Percentiles rank a stretch among this genome's conserved stretches.
These are phyloP conservation scores for Lachancea dasiensis DNA, from an alignment of 805 yeast genomes.

Conservation along the genomic window DNA sequence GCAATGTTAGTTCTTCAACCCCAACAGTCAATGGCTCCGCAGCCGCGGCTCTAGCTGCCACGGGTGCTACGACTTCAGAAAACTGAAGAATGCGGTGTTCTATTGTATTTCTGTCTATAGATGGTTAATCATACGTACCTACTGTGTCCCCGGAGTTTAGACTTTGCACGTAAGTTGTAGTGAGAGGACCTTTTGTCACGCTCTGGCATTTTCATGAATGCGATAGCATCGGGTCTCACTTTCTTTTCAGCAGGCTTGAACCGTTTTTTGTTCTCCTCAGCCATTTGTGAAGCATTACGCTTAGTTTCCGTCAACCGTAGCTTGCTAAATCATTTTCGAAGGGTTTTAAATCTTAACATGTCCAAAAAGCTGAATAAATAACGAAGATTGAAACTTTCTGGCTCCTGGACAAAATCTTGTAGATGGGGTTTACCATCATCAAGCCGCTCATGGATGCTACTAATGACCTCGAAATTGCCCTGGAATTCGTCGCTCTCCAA, in stretches of 20 bases:
- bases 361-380: no score
- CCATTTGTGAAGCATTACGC: conserved; percentile 11
- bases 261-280: conserved; percentile 14
- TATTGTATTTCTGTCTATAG: no score
- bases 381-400: no score
- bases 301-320: conserved; percentile 13
- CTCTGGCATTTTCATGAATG: conserved; percentile 20
- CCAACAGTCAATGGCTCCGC: conserved; percentile 48
- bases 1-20: conserved; percentile 41
- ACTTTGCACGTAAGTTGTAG: conserved; percentile 30
- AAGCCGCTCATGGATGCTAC: no score
- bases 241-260: conserved; percentile 25
- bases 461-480: no score
- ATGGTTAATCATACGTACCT: conserved; percentile 7
- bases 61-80: conserved; percentile 86
- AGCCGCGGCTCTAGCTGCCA: conserved; percentile 61
- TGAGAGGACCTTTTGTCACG: conserved; percentile 28
- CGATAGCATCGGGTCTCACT: conserved; percentile 24
- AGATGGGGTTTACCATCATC: no score
- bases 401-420: no score
- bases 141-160: conserved; percentile 21
- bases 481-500: no score
- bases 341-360: no score
- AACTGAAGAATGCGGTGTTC: no score
- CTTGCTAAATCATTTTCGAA: no score